Percentiles rank a stretch among this genome's conserved stretches.
Evolutionary conservation across 2,329 filamentous ascomycete species (phyloP).

Genomic region (Aspergillus novoparasiticus): DNA sequence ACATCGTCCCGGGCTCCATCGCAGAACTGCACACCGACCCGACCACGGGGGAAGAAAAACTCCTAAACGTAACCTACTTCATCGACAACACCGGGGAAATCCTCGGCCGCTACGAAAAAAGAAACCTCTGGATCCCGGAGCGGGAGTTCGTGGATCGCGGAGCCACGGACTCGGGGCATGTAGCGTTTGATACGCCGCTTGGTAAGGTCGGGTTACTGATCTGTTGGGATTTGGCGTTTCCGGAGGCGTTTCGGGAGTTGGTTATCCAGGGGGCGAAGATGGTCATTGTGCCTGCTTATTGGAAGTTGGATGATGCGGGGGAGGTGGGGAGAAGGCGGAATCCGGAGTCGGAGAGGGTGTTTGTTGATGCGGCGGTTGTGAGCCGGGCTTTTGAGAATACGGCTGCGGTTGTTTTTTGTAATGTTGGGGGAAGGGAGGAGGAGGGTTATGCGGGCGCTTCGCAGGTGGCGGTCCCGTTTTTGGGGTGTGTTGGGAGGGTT

Average conservation of each 20-base stretch:
- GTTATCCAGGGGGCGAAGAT: slow-evolving; percentile 58
- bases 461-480: slow-evolving; percentile 57
- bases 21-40: neutral
- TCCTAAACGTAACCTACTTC: slow-evolving; percentile 37
- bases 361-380: slow-evolving; percentile 56
- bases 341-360: slow-evolving; percentile 54
- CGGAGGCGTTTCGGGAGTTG: slow-evolving; percentile 61
- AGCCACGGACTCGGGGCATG: slow-evolving; percentile 52
- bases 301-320: slow-evolving; percentile 35
- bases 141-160: slow-evolving; percentile 60
- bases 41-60: neutral
- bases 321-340: slow-evolving; percentile 37
- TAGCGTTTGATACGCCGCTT: slow-evolving; percentile 51
- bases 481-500: slow-evolving; percentile 55
- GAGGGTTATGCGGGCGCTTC: slow-evolving; percentile 55
- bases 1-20: neutral
- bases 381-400: slow-evolving; percentile 62
- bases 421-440: slow-evolving; percentile 50
- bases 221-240: slow-evolving; percentile 64
- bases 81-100: slow-evolving; percentile 55
- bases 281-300: slow-evolving; percentile 61
- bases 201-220: slow-evolving; percentile 60
- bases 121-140: slow-evolving; percentile 74
- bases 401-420: slow-evolving; percentile 59
- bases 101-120: slow-evolving; percentile 59